phyloP scores from a whole-genome alignment of 2,329 filamentous ascomycete genomes.

The Thielaviopsis musarum region DNA sequence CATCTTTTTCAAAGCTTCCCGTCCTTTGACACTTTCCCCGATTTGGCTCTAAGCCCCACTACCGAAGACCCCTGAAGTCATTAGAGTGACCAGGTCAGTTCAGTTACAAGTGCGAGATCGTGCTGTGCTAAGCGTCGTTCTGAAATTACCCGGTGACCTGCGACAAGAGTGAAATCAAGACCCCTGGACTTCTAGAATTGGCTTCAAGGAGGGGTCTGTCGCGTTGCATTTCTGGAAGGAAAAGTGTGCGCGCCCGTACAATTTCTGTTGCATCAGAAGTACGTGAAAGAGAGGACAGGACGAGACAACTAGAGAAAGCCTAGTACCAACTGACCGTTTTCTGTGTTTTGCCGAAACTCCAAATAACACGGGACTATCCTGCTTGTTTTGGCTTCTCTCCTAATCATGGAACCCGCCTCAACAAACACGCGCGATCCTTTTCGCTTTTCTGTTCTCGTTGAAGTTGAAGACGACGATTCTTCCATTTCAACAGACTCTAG shows the following conservation, averaged over 20 bases:
- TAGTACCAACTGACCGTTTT: neutral
- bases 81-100: neutral
- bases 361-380: constrained; percentile 5
- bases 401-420: constrained; percentile 6
- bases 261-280: neutral
- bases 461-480: constrained; percentile 8
- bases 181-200: constrained; percentile 7
- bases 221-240: constrained; percentile 5
- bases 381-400: constrained; percentile 2
- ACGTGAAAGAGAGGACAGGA: neutral
- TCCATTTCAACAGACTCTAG: constrained; percentile 7
- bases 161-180: neutral
- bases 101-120: neutral
- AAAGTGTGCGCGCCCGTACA: neutral
- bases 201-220: constrained; percentile 11
- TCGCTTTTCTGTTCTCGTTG: constrained; percentile 10
- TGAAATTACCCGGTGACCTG: constrained; percentile 5
- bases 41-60: constrained; percentile 1
- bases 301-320: neutral
- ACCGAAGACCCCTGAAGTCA: neutral
- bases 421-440: constrained; percentile 7
- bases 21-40: neutral
- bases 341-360: neutral
- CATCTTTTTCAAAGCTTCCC: neutral
- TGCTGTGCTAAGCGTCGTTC: neutral